Base-by-base conservation (phyloP, 78 protist species). In the Neovahlkampfia damariscottae region DNA sequence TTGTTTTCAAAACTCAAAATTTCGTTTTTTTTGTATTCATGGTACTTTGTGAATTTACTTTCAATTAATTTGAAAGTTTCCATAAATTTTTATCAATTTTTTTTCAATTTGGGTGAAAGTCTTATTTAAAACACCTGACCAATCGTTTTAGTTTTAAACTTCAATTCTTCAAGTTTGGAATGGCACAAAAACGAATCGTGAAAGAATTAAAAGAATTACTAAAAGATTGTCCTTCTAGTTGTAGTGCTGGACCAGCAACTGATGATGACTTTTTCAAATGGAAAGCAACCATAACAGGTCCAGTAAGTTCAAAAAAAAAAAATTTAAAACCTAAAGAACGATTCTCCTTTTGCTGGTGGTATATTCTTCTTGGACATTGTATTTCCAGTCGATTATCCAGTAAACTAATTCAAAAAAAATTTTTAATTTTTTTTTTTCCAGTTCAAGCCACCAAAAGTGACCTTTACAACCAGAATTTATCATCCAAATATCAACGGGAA, bases 401-500 rank as follows among this genome's bases (percentile, higher is more conserved):
- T n/a, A n/a, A n/a, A n/a, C n/a, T n/a, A n/a, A n/a, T n/a, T n/a
- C n/a, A n/a, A n/a, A n/a, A n/a, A n/a, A n/a, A n/a, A n/a, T n/a
- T n/a, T n/a, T n/a, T 35, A 3, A 68, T 31, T 19, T 76, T 27
- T 10, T 40, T 7, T 72, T 8, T 72, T n/a, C 9, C n/a, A n/a
- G 40, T 88, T 88, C 82, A 88, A 88, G 77, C 90, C 92, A 9
- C 92, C 92, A 35, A 88, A 85, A 74, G 88, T 86, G 73, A 50
- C 73, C 35, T 94, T 94, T 83, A 70, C 70, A 30, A 95, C 95
- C 27, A 82, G 80, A 32, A 83, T 95, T 50, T 92, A 92, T 66
- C 98, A 95, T 74, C 83, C 88, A 41, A 95, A 95, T 77, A 87
- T 95, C 76, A 86, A 82, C 77, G n/a, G 29, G n/a, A 83, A 89